Percentiles rank a stretch among this genome's conserved stretches.
Conservation (phyloP, 805 yeast species). For the Kluyveromyces aestuarii region DNA sequence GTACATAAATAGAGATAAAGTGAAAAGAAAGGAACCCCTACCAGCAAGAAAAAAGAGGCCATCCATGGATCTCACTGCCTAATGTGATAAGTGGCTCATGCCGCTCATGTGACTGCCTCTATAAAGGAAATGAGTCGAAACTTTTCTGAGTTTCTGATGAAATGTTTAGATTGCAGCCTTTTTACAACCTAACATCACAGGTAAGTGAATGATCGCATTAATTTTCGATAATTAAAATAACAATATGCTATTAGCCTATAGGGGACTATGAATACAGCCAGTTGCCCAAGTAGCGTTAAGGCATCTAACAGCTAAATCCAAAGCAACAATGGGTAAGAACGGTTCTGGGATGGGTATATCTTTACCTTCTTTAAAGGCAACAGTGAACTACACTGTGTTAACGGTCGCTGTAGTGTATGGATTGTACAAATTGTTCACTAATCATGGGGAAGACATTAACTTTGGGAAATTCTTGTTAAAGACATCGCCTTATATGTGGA, state of each 20-base stretch:
- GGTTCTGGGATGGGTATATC: slow-evolving; percentile 5
- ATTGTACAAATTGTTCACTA: slow-evolving; percentile 56
- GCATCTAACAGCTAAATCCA: not conserved
- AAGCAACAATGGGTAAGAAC: slow-evolving; percentile 1
- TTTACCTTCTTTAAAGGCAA: slow-evolving; percentile 10
- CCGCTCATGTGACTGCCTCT: no score
- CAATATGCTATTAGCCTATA: not conserved
- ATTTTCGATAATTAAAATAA: not conserved
- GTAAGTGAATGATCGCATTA: not conserved
- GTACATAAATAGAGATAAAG: no score
- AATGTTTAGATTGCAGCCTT: no score
- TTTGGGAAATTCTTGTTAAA: slow-evolving; percentile 79
- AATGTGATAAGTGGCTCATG: no score
- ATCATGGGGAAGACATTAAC: slow-evolving; percentile 86
- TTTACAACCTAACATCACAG: not conserved
- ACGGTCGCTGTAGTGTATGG: slow-evolving; percentile 19
- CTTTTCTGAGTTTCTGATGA: no score
- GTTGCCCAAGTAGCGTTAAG: not conserved
- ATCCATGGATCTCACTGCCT: no score
- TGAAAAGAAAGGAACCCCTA: no score
- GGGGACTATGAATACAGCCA: not conserved
- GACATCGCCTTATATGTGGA: slow-evolving; percentile 97
- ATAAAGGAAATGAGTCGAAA: no score
- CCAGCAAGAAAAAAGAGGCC: no score
- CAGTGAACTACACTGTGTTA: slow-evolving; percentile 15